Evolutionary conservation across 495 filamentous ascomycete genomes (phyloP), one percentile per base, ranked within the genome.

Genomic region (Talaromyces liani): DNA sequence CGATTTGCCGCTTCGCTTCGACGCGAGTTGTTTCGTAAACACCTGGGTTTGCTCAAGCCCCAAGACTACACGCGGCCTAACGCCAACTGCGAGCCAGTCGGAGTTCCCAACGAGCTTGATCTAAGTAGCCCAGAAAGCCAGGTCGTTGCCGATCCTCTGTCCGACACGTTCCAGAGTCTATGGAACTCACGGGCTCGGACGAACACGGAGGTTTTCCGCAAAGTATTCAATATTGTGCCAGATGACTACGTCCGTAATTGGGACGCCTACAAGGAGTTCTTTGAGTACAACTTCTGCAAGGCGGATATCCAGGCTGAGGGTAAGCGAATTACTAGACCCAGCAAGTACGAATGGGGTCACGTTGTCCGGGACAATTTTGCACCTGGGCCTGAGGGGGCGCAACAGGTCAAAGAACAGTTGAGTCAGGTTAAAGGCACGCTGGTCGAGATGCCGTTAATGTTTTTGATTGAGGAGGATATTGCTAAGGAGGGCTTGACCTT

Each of bases 361-460:
- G 91, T 96, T 1, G 91, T 97, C 9, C 80, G 77, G 31, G 87
- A 89, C 57, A 87, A 96, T 68, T 97, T 96, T 66, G 71, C 83
- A 62, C 82, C 68, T 67, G 87, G 86, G 4, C 73, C 76, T 1
- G 74, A 84, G 78, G 93, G 76, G 18, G 76, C 86, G 25, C 71
- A 70, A 36, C 89, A 94, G 79, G 81, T 98, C 45, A 98, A 98
- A 80, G 91, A 91, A 36, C 79, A 86, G 74, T 75, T 98, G 62
- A 84, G 83, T 61, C 80, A 82, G 58, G 81, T 97, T 14, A 87
- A 87, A 66, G 93, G 93, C 0, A 91, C 84, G 14, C 70, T 97
- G 51, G 92, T 97, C 24, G 89, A 96, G 79, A 97, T 97, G 93
- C 91, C 93, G 58, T 77, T 98, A 68, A 79, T 90, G 66, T 98